A percentile compares a stretch with the other conserved stretches of the same genome.
Evolutionary conservation across 176 grass and related monocot genomes (phyloP).

Genomic region (Zea mays): DNA sequence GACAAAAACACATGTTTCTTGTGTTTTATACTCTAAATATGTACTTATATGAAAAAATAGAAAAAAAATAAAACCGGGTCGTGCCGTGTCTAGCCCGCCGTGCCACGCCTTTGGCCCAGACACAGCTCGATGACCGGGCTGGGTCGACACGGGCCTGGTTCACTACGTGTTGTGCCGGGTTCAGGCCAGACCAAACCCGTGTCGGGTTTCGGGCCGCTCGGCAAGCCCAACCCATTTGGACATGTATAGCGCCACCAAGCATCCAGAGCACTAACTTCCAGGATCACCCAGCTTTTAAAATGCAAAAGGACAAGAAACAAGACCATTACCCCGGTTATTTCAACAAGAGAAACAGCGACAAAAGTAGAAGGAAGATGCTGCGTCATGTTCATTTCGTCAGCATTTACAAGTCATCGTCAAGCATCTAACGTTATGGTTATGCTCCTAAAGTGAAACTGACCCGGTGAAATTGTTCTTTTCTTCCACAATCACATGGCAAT

Average conservation of each 20-base stretch:
- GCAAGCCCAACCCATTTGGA: too few species aligned
- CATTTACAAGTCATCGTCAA: background rate
- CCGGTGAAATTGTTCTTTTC: background rate
- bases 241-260: background rate
- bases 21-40: too few species aligned
- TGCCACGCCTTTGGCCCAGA: too few species aligned
- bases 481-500: background rate
- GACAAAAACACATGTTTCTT: too few species aligned
- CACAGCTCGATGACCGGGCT: too few species aligned
- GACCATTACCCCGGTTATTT: background rate
- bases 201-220: too few species aligned
- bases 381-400: background rate
- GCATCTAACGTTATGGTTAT: background rate
- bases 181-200: too few species aligned
- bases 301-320: background rate
- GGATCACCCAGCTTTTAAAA: background rate
- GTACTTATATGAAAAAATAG: too few species aligned
- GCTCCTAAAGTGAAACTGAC: conserved; percentile 6
- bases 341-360: background rate
- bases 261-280: conserved; percentile 16
- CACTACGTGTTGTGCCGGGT: too few species aligned
- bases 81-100: too few species aligned
- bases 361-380: background rate
- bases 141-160: too few species aligned
- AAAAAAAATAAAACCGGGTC: too few species aligned